phyloP scores from a whole-genome alignment of 1,284 basidiomycete species.

The Exobasidium cylindrosporum region DNA sequence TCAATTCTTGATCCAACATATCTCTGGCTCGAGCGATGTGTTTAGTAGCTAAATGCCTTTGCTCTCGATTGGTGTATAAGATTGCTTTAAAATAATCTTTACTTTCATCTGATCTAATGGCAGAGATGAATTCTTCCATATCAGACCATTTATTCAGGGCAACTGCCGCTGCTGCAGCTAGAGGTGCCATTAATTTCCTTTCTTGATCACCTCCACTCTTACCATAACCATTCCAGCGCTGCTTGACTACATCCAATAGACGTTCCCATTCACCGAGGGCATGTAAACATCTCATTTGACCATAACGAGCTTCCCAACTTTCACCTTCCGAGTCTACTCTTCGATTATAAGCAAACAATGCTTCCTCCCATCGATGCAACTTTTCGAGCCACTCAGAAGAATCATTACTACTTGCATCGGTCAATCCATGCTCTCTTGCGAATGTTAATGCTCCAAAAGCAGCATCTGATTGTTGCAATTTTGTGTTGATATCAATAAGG shows the following conservation, averaged over 20 bases:
- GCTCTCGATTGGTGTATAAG: slow-evolving; percentile 90
- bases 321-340: slow-evolving; percentile 66
- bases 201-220: slow-evolving; percentile 56
- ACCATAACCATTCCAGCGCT: slow-evolving; percentile 75
- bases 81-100: slow-evolving; percentile 95
- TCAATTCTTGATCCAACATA: slow-evolving; percentile 84
- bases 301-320: slow-evolving; percentile 67
- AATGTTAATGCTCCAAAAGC: slow-evolving; percentile 53
- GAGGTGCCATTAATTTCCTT: slow-evolving; percentile 85
- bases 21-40: slow-evolving; percentile 96
- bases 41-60: slow-evolving; percentile 82
- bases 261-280: slow-evolving; percentile 98
- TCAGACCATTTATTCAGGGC: slow-evolving; percentile 93
- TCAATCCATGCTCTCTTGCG: slow-evolving; percentile 63
- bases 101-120: slow-evolving; percentile 89
- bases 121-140: slow-evolving; percentile 95
- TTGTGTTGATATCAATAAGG: slow-evolving; percentile 94
- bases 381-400: slow-evolving; percentile 86
- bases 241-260: slow-evolving; percentile 79
- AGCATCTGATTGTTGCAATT: slow-evolving; percentile 72
- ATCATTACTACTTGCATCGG: slow-evolving; percentile 68
- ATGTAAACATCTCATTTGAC: slow-evolving; percentile 92
- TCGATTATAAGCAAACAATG: slow-evolving; percentile 79
- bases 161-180: slow-evolving; percentile 97
- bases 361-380: slow-evolving; percentile 94